Percentiles rank a stretch among this genome's conserved stretches.
Evolutionary conservation across 306 rosid species (phyloP).

Genomic region (Spatholobus suberectus): DNA sequence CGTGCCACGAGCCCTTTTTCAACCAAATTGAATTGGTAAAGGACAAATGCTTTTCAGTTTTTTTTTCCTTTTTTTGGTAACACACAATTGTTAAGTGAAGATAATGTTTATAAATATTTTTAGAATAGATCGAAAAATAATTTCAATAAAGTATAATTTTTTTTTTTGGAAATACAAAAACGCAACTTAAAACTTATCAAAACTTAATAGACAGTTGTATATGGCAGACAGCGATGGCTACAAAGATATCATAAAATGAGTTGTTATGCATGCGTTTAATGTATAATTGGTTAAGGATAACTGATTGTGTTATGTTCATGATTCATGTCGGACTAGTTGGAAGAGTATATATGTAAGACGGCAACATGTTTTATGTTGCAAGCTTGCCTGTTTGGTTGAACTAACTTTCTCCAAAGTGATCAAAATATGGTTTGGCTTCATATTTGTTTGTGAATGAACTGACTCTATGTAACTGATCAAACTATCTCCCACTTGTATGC

Average conservation of each 20-base stretch:
- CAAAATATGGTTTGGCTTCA: neutral
- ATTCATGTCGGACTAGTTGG: too few species aligned
- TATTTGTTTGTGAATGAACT: neutral
- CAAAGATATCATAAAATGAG: neutral
- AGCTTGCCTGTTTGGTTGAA: neutral
- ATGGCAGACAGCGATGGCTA: neutral
- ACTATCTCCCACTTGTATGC: neutral
- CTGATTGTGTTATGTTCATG: neutral
- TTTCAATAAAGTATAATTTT: neutral
- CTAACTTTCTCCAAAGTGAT: neutral
- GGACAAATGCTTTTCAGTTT: neutral
- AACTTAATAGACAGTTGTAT: neutral
- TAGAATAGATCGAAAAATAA: neutral
- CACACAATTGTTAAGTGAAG: neutral
- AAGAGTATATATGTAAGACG: neutral
- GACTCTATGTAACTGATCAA: neutral
- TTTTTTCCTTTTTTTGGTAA: too few species aligned
- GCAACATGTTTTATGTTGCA: neutral
- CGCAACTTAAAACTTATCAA: neutral
- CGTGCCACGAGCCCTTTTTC: conserved; percentile 25
- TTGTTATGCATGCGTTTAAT: neutral
- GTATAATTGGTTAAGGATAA: neutral
- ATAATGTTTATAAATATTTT: neutral
- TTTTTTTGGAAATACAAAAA: neutral
- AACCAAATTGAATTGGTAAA: neutral